These are phyloP conservation scores for Trichoderma semiorbis DNA, from an alignment of 2,329 filamentous ascomycete genomes.

Conservation along the genomic window DNA sequence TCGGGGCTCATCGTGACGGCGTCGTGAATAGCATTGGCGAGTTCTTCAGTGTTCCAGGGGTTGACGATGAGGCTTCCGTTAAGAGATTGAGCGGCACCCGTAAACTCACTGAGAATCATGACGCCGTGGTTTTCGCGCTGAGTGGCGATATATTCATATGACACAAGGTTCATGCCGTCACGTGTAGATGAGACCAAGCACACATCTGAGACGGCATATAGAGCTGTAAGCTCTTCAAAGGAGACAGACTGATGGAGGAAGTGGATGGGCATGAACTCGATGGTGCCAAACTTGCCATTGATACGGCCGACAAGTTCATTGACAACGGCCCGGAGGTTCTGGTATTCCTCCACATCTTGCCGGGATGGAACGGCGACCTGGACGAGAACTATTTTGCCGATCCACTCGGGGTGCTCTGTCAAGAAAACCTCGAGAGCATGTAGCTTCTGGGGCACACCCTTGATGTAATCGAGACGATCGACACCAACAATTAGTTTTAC, in stretches of 20 bases:
- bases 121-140: slow-evolving; percentile 87
- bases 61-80: slow-evolving; percentile 95
- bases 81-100: slow-evolving; percentile 88
- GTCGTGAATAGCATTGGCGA: slow-evolving; percentile 89
- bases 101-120: slow-evolving; percentile 95
- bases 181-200: slow-evolving; percentile 93
- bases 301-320: slow-evolving; percentile 96
- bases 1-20: slow-evolving; percentile 96
- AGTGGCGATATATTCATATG: slow-evolving; percentile 95
- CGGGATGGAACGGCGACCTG: slow-evolving; percentile 94
- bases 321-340: slow-evolving; percentile 90
- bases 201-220: slow-evolving; percentile 89
- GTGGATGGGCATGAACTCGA: slow-evolving; percentile 98
- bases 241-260: slow-evolving; percentile 95
- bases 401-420: slow-evolving; percentile 96
- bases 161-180: slow-evolving; percentile 98
- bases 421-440: slow-evolving; percentile 96
- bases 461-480: slow-evolving; percentile 97
- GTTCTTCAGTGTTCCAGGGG: slow-evolving; percentile 96
- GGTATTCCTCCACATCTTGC: slow-evolving; percentile 96
- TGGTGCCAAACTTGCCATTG: slow-evolving; percentile 93
- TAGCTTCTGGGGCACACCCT: slow-evolving; percentile 95
- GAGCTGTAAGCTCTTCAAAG: slow-evolving; percentile 89
- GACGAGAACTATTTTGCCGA: slow-evolving; percentile 92
- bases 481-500: slow-evolving; percentile 97